These are phyloP conservation scores for Candida andamanensis DNA, from an alignment of 805 yeast species.

Conservation along the genomic window DNA sequence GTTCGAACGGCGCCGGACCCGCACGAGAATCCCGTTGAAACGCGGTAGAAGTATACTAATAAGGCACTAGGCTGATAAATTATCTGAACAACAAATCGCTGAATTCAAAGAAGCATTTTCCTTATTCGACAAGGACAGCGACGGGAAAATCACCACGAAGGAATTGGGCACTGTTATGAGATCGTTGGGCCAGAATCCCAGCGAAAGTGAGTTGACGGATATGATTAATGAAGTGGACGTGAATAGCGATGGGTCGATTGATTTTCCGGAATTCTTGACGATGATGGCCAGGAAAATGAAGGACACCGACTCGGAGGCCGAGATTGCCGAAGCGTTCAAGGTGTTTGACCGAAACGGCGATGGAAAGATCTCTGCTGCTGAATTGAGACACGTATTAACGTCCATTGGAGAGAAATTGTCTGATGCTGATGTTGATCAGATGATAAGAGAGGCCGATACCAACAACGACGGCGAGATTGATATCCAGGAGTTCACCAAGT, in stretches of 20 bases:
- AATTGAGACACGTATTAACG: constrained; percentile 92
- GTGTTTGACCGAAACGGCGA: constrained; percentile 96
- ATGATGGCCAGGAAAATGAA: constrained; percentile 66
- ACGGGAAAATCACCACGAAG: constrained; percentile 92
- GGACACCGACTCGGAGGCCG: constrained; percentile 96
- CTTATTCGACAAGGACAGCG: constrained; percentile 92
- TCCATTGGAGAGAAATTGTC: constrained; percentile 96
- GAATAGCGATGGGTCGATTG: constrained; percentile 78
- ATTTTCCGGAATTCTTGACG: constrained; percentile 45
- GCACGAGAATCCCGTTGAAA: no score
- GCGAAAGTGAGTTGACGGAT: constrained; percentile 92
- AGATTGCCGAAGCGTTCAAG: constrained; percentile 94
- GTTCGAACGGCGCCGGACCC: no score
- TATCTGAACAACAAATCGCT: constrained; percentile 92
- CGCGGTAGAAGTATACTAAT: no score
- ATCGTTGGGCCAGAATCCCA: constrained; percentile 96
- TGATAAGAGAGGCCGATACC: constrained; percentile 93
- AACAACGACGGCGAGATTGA: constrained; percentile 97
- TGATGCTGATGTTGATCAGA: constrained; percentile 95
- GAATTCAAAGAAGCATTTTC: constrained; percentile 98
- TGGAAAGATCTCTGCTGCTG: constrained; percentile 95
- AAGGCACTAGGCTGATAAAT: constrained; percentile 78
- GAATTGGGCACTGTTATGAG: constrained; percentile 99
- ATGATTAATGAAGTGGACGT: constrained; percentile 96
- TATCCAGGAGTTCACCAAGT: constrained; percentile 92